Evolutionary conservation across 1,284 basidiomycete genomes (phyloP), one percentile per base, ranked within the genome.

Genomic region (Ustanciosporium gigantosporum): DNA sequence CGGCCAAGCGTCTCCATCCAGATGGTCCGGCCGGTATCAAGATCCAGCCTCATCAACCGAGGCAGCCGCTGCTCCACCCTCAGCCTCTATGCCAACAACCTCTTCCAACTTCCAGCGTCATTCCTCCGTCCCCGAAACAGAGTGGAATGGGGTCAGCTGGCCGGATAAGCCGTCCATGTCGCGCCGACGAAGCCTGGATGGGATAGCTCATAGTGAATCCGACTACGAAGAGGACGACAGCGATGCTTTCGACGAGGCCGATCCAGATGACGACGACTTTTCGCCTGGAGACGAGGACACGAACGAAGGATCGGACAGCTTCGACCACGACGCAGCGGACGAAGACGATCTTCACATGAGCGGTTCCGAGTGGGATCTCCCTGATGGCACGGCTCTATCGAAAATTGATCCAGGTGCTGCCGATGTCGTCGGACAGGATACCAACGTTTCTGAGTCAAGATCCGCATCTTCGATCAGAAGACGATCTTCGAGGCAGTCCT

Each of bases 311-410:
- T 38, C 29, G 27, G 20, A 22, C 3, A 45, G 19, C 11, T 53
- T 25, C 25, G 42, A 57, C 24, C 51, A 46, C 36, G 47, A 56
- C 17, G 44, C 41, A 2, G 59, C 51, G 13, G 59, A 62, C 21
- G 52, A 52, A 19, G 59, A 62, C 19, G 59, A 62, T 17, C 31
- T 56, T 31, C 59, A 62, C 36, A 51, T 62, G 59, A 62, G 59
- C 31, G 59, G 59, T 3, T 56, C 51, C 16, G 59, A 62, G 17
- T 62, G 59, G 59, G 59, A 56, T 37, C 43, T 47, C 9, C 9
- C 14, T 29, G 27, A 29, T 0, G 50, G 41, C 22, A 24, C 22
- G 23, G 16, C 31, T 9, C 32, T 11, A 8, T 9, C 9, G 9
- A 8, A 13, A 11, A 11, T 19, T 19, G 17, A 9, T 11, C 11